Base-by-base conservation (phyloP, 176 grass and related monocot genomes). In the Carex parvula region DNA sequence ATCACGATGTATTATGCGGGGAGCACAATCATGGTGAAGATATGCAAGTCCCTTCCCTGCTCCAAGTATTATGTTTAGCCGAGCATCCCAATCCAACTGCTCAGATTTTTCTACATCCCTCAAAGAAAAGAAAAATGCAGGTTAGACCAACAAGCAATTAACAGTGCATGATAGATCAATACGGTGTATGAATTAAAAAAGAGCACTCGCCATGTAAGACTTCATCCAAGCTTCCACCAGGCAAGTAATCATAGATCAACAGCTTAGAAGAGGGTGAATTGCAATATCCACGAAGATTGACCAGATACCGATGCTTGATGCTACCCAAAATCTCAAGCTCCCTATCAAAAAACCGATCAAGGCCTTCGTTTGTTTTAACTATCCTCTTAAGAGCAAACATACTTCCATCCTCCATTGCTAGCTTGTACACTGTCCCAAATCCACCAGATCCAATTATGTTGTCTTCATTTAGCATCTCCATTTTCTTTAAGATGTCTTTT, bases 241-340 rank as follows among this genome's bases (percentile, higher is more conserved):
- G 93, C 83, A 99, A 87, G 86, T 89, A 99, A 81, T 99, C 96
- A 90, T 99, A 99, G 79, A 99, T 94, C 84, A 99, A 88, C 32
- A 99, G 84, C 86, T 99, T 95, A 60, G 93, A 93, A 2, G 91
- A 91, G 84, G 96, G 88, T 37, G 96, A 99, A 79, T 99, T 99
- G 83, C 96, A 99, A 79, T 99, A 99, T n/a, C 96, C 93, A 71
- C 96, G 91, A 33, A 99, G 93, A 87, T 99, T 99, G 63, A 99
- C 96, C 85, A 99, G 84, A 95, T 95, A 94, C 5, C 96, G 91
- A 89, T 99, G 96, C 70, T 99, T 99, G 84, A 99, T 94, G 21
- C 96, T 95, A 80, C 96, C 96, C 85, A 99, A 89, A 88, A 99
- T 99, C 85, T 99, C 96, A 81, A 99, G 93, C 89, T 99, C 96